These are phyloP conservation scores for Tetrastigma voinierianum DNA, from an alignment of 164 flowering plant species.

Conservation along the genomic window DNA sequence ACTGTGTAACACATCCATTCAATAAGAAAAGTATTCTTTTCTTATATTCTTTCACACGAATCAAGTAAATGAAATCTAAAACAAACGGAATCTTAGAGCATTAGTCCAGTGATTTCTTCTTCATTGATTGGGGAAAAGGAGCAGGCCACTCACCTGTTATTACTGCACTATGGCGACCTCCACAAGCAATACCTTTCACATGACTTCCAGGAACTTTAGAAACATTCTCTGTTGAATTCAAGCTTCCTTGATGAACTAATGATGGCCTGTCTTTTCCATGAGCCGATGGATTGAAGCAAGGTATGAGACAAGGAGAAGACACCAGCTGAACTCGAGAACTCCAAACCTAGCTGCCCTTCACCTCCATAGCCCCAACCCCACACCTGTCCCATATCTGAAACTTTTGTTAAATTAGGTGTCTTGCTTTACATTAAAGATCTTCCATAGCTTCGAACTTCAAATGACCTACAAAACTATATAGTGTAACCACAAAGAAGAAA, in stretches of 20 bases:
- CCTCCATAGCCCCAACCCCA: slow-evolving; percentile 99
- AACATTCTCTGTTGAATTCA: slow-evolving; percentile 32
- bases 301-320: slow-evolving; percentile 75
- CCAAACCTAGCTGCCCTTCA: slow-evolving; percentile 84
- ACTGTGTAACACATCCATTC: too few species aligned
- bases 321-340: slow-evolving; percentile 76
- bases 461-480: slow-evolving; percentile 31
- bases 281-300: slow-evolving; percentile 52
- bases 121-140: too few species aligned
- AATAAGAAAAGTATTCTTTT: too few species aligned
- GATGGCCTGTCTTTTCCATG: slow-evolving; percentile 42
- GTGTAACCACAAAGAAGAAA: slow-evolving; percentile 20
- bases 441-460: slow-evolving; percentile 33
- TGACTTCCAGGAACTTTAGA: slow-evolving; percentile 57
- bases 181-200: slow-evolving; percentile 75
- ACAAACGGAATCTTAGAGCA: background rate
- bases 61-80: too few species aligned
- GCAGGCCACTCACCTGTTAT: slow-evolving; percentile 54
- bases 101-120: background rate
- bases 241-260: slow-evolving; percentile 33
- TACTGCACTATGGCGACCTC: slow-evolving; percentile 84
- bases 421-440: slow-evolving; percentile 26
- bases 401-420: slow-evolving; percentile 38
- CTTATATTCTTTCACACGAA: too few species aligned
- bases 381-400: slow-evolving; percentile 86